These are phyloP conservation scores for Candida fluviatilis DNA, from an alignment of 805 yeast species.

Conservation along the genomic window DNA sequence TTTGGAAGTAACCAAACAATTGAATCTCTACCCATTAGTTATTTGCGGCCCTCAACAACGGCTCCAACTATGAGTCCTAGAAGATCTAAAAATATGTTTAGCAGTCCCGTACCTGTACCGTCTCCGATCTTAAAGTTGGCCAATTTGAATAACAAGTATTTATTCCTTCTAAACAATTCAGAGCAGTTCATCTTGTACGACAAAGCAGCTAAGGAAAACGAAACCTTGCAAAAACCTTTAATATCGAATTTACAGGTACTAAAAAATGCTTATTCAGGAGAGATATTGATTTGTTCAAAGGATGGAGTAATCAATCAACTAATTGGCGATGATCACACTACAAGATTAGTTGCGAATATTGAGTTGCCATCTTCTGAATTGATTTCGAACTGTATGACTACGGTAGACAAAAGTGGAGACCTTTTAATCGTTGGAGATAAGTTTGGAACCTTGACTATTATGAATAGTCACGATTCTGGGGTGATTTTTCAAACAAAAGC, in stretches of 20 bases:
- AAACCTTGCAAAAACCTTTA: slow-evolving; percentile 31
- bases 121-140: slow-evolving; percentile 23
- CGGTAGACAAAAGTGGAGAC: slow-evolving; percentile 31
- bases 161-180: slow-evolving; percentile 31
- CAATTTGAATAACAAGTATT: slow-evolving; percentile 15
- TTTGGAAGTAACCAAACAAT: slow-evolving; percentile 14
- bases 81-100: slow-evolving; percentile 23
- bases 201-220: slow-evolving; percentile 8
- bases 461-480: slow-evolving; percentile 14
- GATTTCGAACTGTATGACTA: slow-evolving; percentile 37
- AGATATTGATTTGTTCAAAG: slow-evolving; percentile 39
- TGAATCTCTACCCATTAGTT: slow-evolving; percentile 8
- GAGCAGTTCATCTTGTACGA: slow-evolving; percentile 33
- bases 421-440: slow-evolving; percentile 46
- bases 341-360: slow-evolving; percentile 9
- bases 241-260: slow-evolving; percentile 36
- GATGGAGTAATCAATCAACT: slow-evolving; percentile 36
- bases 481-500: slow-evolving; percentile 33
- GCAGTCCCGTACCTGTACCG: slow-evolving; percentile 7
- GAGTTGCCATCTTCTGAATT: slow-evolving; percentile 26
- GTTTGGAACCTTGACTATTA: slow-evolving; percentile 37
- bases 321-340: slow-evolving; percentile 7
- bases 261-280: slow-evolving; percentile 26
- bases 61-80: slow-evolving; percentile 6
- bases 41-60: slow-evolving; percentile 8